Base-by-base conservation (phyloP, 2,329 filamentous ascomycete species). In the Plectosphaerella plurivora region DNA sequence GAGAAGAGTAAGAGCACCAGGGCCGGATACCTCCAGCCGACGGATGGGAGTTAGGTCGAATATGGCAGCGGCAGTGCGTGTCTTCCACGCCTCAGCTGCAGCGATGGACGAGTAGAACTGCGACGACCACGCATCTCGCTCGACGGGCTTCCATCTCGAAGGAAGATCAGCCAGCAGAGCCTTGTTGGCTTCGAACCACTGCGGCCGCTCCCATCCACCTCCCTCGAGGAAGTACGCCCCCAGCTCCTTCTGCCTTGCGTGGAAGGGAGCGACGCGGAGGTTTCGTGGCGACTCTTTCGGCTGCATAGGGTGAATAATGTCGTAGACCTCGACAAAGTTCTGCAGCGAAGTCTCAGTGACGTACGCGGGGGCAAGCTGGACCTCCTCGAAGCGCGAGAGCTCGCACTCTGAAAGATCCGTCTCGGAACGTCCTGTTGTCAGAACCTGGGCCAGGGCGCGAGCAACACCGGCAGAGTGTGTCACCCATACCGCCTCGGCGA, bases 401-500 rank as follows among this genome's bases (percentile, higher is more conserved):
- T 85, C 82, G 57, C 81, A 83, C 41, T 83, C 83, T 3, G 77
- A 68, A 4, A 86, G 67, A 49, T 86, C 82, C 35, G 84, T 72
- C 5, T 72, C 64, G 0, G 82, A 82, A 22, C 69, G 70, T 3
- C 82, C 83, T 1, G 71, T 73, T 0, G 82, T 85, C 24, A 86
- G 66, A 0, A 82, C 60, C 60, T 86, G 74, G 0, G 83, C 83
- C 1, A 86, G 61, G 0, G 83, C 81, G 24, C 80, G 76, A 9
- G 83, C 83, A 2, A 86, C 78, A 22, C 83, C 83, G 0, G 81
- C 82, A 0, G 82, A 85, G 57, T 86, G 83, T 16, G 83, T 86
- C 1, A 86, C 83, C 83, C 83, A 86, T 0, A 86, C 81, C 5
- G 83, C 83, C 59, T 86, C 83, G 0, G 83, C 83, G 1, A 86